Conservation (phyloP, 2,329 filamentous ascomycete species). For the Hymenotorrendiella dingleyae region DNA sequence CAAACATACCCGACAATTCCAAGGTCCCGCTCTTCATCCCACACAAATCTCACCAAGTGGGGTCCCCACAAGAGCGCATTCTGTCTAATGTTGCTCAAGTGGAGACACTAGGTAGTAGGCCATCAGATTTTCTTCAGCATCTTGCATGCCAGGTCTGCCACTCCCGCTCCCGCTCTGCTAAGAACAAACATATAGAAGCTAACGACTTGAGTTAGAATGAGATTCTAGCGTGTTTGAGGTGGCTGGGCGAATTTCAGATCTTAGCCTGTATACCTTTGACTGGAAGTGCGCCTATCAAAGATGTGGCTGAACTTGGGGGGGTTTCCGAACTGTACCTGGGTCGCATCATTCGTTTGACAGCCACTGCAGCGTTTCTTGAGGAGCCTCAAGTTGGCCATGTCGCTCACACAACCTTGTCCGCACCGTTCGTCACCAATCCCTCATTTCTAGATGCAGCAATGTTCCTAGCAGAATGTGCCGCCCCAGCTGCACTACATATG, state of each 20-base stretch:
- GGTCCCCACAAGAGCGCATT: no score
- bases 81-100: not conserved
- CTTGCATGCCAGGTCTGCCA: not conserved
- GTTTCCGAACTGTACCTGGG: slow-evolving; percentile 34
- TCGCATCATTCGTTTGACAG: slow-evolving; percentile 33
- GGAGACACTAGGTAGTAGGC: not conserved
- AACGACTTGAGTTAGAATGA: no score
- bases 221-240: not conserved
- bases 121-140: not conserved
- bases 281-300: slow-evolving; percentile 32
- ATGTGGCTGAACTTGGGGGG: slow-evolving; percentile 36
- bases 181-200: no score
- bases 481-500: slow-evolving; percentile 34
- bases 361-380: slow-evolving; percentile 33
- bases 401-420: slow-evolving; percentile 35
- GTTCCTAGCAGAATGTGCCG: slow-evolving; percentile 34
- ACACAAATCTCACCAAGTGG: no score
- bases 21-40: no score
- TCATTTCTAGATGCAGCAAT: slow-evolving; percentile 34
- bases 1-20: no score
- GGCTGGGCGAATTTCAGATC: slow-evolving; percentile 34
- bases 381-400: no score
- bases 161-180: no score
- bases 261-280: slow-evolving; percentile 38
- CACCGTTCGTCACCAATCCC: slow-evolving; percentile 32